Evolutionary conservation across 306 rosid species (phyloP), one percentile per base, ranked within the genome.

Genomic region (Cicer judaicum): DNA sequence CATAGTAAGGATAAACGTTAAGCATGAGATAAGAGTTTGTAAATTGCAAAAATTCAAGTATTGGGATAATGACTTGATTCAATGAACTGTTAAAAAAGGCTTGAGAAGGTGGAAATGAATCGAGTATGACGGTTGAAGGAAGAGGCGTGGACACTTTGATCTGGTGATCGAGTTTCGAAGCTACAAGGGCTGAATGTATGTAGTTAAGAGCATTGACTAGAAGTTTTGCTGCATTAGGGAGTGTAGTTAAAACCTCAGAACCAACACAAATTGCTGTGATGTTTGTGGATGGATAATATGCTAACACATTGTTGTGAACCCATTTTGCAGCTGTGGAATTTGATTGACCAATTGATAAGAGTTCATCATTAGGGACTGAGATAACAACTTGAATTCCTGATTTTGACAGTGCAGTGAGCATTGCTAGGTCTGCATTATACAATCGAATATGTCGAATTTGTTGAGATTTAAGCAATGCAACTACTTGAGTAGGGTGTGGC

Each of bases 401-500:
- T 73, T 88, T 87, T 52, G 91, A 88, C 60, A 91, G 89, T 38
- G 97, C 90, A 65, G 84, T 72, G 10, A 91, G 95, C 87, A 91
- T 87, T 9, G 88, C 89, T 65, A 83, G 86, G 77, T 91, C 95
- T 1, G 97, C 87, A 49, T 91, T 79, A 40, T 87, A 91, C 41
- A 88, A 64, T 19, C 97, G 78, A 74, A 89, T 77, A 70, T 91
- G 92, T 64, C 89, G 86, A 60, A 91, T 88, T 84, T 88, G 88
- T 72, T 89, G 95, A 6, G 92, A 84, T 86, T 91, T 91, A 19
- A 89, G 91, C 38, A 89, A 86, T 44, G 89, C 95, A 48, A 74
- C 95, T 40, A 85, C 92, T 89, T 91, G 97, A 6, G 97, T 91
- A 15, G 97, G 89, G 60, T 89, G 93, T 46, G 97, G 97, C 97